phyloP scores from a whole-genome alignment of 352 stramenopile species.

The Phytophthora constricta region DNA sequence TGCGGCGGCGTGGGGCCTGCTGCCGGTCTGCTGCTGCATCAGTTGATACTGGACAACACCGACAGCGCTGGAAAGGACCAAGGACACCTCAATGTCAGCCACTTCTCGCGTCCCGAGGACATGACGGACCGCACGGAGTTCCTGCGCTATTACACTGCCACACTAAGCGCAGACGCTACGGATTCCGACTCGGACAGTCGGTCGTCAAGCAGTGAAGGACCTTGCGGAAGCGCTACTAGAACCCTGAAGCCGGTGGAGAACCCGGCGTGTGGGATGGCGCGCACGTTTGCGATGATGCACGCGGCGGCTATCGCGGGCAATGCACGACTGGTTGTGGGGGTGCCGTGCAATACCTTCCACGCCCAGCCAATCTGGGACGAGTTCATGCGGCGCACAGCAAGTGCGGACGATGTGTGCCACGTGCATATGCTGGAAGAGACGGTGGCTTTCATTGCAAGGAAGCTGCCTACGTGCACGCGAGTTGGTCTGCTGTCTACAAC shows the following conservation, averaged over 20 bases:
- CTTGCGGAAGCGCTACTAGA: not conserved
- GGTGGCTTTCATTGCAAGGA: conserved; percentile 57
- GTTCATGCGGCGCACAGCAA: conserved; percentile 56
- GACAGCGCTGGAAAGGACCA: conserved; percentile 68
- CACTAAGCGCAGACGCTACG: conserved; percentile 11
- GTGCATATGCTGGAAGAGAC: conserved; percentile 83
- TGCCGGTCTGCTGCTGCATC: conserved; percentile 73
- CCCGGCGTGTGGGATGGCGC: conserved; percentile 73
- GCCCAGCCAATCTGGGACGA: conserved; percentile 73
- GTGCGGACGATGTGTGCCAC: conserved; percentile 30
- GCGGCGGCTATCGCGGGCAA: conserved; percentile 41
- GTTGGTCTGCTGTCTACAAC: conserved; percentile 78
- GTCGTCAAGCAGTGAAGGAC: not conserved
- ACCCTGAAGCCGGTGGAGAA: conserved; percentile 53
- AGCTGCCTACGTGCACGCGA: conserved; percentile 49
- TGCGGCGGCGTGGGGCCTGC: conserved; percentile 76
- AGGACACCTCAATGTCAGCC: conserved; percentile 68
- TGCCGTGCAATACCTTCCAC: conserved; percentile 84
- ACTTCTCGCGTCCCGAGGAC: conserved; percentile 79
- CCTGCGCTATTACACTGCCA: conserved; percentile 36
- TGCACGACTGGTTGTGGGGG: conserved; percentile 58
- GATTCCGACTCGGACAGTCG: conserved; percentile 29
- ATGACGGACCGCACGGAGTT: conserved; percentile 80
- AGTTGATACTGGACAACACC: conserved; percentile 77
- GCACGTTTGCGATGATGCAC: conserved; percentile 78